phyloP scores from a whole-genome alignment of 805 yeast genomes.

The Candida orba region DNA sequence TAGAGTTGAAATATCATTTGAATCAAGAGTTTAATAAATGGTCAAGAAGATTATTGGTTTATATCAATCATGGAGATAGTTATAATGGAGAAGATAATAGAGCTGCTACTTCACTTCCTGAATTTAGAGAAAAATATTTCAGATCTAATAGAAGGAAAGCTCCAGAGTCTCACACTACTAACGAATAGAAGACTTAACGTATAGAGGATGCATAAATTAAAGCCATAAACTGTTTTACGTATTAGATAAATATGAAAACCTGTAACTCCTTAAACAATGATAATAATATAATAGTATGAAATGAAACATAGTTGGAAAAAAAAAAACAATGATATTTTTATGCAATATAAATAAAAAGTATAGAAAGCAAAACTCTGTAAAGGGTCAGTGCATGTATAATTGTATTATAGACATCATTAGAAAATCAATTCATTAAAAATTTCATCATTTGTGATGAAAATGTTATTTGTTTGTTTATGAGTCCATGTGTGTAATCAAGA shows the following conservation, averaged over 20 bases:
- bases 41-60: slow-evolving; percentile 83
- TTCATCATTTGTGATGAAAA: too few species aligned
- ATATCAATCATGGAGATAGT: slow-evolving; percentile 55
- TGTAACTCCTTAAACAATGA: not conserved
- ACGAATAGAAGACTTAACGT: not conserved
- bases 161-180: not conserved
- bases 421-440: too few species aligned
- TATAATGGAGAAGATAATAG: slow-evolving; percentile 43
- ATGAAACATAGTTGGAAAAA: not conserved
- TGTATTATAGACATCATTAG: too few species aligned
- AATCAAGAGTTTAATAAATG: slow-evolving; percentile 90
- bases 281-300: not conserved
- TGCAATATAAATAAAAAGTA: not conserved
- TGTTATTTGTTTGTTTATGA: too few species aligned
- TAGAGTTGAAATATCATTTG: slow-evolving; percentile 65
- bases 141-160: slow-evolving; percentile 10
- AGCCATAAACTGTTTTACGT: too few species aligned
- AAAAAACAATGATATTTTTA: not conserved
- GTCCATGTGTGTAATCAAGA: slow-evolving; percentile 6
- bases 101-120: slow-evolving; percentile 22
- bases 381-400: too few species aligned
- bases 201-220: not conserved
- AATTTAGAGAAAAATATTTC: slow-evolving; percentile 23
- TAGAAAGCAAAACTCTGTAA: not conserved
- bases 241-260: too few species aligned